Conservation (phyloP, 2,329 filamentous ascomycete species). For the Botryotinia convoluta region DNA sequence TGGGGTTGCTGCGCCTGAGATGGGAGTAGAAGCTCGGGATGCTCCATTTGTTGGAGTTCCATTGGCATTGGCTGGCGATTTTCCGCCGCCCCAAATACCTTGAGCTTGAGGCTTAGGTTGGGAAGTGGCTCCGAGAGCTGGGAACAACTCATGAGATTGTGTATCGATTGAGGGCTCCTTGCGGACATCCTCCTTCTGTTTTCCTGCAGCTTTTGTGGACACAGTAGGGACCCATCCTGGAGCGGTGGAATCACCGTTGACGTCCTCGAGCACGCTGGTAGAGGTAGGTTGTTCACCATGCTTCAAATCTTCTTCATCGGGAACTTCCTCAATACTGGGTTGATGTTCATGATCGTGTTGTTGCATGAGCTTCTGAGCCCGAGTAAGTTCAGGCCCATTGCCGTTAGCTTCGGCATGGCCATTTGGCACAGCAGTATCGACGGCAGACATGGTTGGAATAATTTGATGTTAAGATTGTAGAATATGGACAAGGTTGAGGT, state of each 20-base stretch:
- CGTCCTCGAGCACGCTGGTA: slow-evolving; percentile 39
- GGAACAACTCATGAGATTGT: slow-evolving; percentile 87
- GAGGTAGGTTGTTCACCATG: slow-evolving; percentile 52
- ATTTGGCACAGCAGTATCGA: slow-evolving; percentile 24
- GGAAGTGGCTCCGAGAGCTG: slow-evolving; percentile 71
- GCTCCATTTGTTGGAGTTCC: slow-evolving; percentile 47
- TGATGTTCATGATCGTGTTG: slow-evolving; percentile 57
- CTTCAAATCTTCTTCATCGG: slow-evolving; percentile 75
- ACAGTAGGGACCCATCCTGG: slow-evolving; percentile 49
- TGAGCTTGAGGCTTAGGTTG: slow-evolving; percentile 62
- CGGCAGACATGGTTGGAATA: slow-evolving; percentile 32
- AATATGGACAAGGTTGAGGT: slow-evolving; percentile 9
- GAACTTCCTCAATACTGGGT: slow-evolving; percentile 74
- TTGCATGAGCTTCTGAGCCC: slow-evolving; percentile 58
- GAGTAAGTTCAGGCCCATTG: slow-evolving; percentile 27
- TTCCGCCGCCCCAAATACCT: slow-evolving; percentile 76
- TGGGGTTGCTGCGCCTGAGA: slow-evolving; percentile 52
- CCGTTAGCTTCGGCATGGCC: slow-evolving; percentile 28
- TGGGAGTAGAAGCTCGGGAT: slow-evolving; percentile 56
- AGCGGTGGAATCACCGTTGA: slow-evolving; percentile 44
- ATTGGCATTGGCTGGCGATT: slow-evolving; percentile 51
- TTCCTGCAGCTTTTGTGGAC: slow-evolving; percentile 64
- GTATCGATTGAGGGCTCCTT: slow-evolving; percentile 61
- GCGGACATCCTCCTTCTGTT: slow-evolving; percentile 58
- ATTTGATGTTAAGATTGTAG: not conserved